Percentiles rank a stretch among this genome's conserved stretches.
Evolutionary conservation across 305 asterid species (phyloP).

Genomic region (Solanum aculeatissimum): DNA sequence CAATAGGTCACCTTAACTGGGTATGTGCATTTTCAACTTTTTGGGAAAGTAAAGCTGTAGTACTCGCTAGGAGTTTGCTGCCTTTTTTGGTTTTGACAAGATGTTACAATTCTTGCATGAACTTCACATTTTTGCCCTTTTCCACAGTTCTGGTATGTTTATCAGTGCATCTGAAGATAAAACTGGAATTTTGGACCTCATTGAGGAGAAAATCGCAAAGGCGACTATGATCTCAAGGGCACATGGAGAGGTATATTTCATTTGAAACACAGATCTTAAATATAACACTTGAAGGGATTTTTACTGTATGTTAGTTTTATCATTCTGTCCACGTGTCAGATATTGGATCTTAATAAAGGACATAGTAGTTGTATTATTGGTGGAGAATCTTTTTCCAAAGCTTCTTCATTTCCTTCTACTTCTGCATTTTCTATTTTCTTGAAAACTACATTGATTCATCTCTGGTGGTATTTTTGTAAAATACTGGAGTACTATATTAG

Average conservation of each 20-base stretch:
- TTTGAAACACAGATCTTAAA: background rate
- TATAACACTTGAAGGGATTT: background rate
- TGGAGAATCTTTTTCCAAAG: background rate
- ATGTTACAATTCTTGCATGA: background rate
- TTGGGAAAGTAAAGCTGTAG: background rate
- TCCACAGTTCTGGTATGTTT: slow-evolving; percentile 83
- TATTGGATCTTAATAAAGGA: background rate
- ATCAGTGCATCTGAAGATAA: slow-evolving; percentile 80
- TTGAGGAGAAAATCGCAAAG: slow-evolving; percentile 84
- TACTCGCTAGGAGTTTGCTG: background rate
- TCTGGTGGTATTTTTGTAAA: background rate
- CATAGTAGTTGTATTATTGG: background rate
- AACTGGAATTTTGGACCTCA: slow-evolving; percentile 52
- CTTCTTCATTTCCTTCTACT: background rate
- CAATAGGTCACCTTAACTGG: background rate
- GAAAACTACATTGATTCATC: background rate
- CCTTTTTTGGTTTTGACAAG: background rate
- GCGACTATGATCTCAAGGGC: slow-evolving; percentile 64
- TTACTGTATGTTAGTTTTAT: background rate
- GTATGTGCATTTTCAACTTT: background rate
- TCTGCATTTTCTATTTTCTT: background rate
- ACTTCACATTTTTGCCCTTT: background rate
- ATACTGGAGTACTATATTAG: background rate
- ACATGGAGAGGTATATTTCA: slow-evolving; percentile 74
- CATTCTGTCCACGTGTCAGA: background rate